Evolutionary conservation across 305 asterid species (phyloP), one percentile per base, ranked within the genome.

Genomic region (Solanum hybrid): DNA sequence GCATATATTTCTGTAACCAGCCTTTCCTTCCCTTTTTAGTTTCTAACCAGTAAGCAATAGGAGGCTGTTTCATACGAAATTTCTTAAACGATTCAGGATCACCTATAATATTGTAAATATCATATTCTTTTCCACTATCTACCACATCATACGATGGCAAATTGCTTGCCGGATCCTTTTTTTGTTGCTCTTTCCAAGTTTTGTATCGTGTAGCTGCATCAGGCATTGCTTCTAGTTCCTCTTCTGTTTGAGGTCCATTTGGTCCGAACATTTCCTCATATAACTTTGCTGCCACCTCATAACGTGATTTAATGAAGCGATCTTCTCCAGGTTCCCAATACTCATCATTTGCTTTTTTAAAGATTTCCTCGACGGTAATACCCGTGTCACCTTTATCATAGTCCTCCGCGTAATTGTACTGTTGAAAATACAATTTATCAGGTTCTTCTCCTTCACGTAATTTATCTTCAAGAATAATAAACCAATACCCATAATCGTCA

Each of bases 301-400:
- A 94, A 42, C 98, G 98, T 31, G 94, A 91, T 46, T 96, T 97
- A 40, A 93, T 89, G 91, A 91, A 94, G 86, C 98, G 97, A 92
- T 97, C 99, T 94, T 97, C 99, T 88, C 99, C 99, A 51, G 99
- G 98, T 92, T 97, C 99, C 99, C 99, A 97, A 88, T 97, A 97
- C 92, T 96, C 98, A 75, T 97, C 98, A 92, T 94, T 95, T 5
- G 98, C 94, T 92, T 93, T 96, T 92, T 96, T 87, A 90, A 97
- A 95, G 75, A 95, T 87, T 92, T 96, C 99, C 89, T 96, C 98
- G 9, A 92, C 89, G 27, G 97, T 94, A 81, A 94, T 92, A 89
- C 99, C 97, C 89, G 93, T 94, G 90, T 97, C 99, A 38, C 99
- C 99, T 96, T 94, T 96, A 90, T 97, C 99, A 92, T 94, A 94